Base-by-base conservation (phyloP, 2,329 filamentous ascomycete genomes). In the Ophiostoma fasciatum region DNA sequence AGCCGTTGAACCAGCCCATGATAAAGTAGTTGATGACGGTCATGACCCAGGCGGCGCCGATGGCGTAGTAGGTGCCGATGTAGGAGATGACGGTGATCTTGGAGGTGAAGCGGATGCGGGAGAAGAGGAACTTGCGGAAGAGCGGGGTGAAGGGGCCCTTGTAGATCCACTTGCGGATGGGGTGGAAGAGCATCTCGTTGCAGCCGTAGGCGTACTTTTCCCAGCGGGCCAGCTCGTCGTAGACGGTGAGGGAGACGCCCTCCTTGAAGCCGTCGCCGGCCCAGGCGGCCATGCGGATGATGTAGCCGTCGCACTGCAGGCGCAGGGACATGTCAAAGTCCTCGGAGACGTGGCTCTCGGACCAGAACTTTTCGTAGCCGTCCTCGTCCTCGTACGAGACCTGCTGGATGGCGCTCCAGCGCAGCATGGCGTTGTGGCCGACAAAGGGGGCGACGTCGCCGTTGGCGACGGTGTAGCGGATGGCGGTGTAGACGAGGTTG, bases 151-250 rank as follows among this genome's bases (percentile, higher is more conserved):
- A 82, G 20, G 82, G 82, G 0, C 82, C 82, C 13, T 66, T 71
- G 51, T 66, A 74, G 30, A 74, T 54, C 82, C 82, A 88, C 46
- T 73, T 74, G 41, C 71, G 68, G 41, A 88, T 62, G 4, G 82
- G 82, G 51, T 88, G 70, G 62, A 90, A 88, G 39, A 88, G 65
- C 39, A 88, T 64, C 59, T 87, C 82, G 53, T 81, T 82, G 58
- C 82, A 87, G 26, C 82, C 81, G 48, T 84, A 87, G 4, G 82
- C 82, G 52, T 85, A 85, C 57, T 88, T 88, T 51, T 88, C 82
- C 82, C 82, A 88, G 39, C 82, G 77, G 2, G 80, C 78, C 41
- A 88, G 64, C 55, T 88, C 82, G 55, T 88, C 82, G 51, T 88
- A 85, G 9, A 88, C 80, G 1, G 82, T 88, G 38, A 88, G 62